Conservation (phyloP, 352 stramenopile species). For the Globisporangium viniferum region DNA sequence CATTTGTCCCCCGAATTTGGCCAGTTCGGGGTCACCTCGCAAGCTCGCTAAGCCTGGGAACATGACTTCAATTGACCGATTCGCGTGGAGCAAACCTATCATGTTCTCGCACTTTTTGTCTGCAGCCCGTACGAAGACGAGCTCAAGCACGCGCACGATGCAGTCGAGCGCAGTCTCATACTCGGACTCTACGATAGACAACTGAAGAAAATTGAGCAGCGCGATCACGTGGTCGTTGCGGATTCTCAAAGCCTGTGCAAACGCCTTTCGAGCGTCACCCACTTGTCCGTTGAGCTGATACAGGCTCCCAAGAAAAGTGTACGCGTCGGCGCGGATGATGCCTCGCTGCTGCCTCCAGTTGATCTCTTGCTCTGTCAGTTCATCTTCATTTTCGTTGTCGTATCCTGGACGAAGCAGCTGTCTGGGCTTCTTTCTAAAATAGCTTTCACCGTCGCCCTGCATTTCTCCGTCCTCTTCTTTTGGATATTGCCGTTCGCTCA, state of each 20-base stretch:
- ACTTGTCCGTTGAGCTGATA: conserved; percentile 36
- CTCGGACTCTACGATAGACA: conserved; percentile 29
- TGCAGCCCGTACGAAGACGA: conserved; percentile 10
- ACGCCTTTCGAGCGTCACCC: conserved; percentile 22
- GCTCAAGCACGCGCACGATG: conserved; percentile 31
- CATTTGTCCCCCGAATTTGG: conserved; percentile 19
- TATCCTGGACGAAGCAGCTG: not conserved
- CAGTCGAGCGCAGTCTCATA: conserved; percentile 39
- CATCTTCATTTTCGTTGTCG: conserved; percentile 20
- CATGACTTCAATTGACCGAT: conserved; percentile 25
- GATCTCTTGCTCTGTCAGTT: conserved; percentile 9
- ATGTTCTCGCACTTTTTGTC: not conserved
- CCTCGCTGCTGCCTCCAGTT: conserved; percentile 32
- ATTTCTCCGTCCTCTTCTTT: conserved; percentile 20
- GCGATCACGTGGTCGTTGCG: conserved; percentile 38
- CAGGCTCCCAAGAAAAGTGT: conserved; percentile 29
- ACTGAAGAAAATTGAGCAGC: conserved; percentile 46
- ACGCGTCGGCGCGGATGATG: conserved; percentile 43
- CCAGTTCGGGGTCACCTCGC: conserved; percentile 14
- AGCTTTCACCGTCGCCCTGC: not conserved
- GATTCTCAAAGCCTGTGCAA: conserved; percentile 28
- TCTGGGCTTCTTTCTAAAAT: not conserved
- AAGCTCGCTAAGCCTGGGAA: conserved; percentile 12
- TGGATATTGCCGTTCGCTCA: conserved; percentile 24
- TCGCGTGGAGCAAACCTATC: conserved; percentile 25